Evolutionary conservation across 176 grass and related monocot genomes (phyloP).

Genomic region (Thalia dealbata): DNA sequence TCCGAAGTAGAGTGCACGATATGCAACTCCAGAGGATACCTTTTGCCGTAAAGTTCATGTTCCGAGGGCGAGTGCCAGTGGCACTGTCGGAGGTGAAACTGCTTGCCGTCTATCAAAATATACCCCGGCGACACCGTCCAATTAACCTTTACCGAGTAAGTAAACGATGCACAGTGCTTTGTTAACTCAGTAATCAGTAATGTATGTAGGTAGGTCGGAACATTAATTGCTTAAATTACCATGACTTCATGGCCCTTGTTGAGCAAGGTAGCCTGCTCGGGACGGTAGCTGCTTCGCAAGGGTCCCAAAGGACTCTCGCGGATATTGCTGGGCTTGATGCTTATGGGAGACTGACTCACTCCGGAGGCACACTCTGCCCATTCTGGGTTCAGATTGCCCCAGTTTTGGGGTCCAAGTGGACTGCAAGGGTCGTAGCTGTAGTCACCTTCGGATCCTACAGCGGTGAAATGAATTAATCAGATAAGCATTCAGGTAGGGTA

Average conservation of each 20-base stretch:
- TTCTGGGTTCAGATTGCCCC: neutral
- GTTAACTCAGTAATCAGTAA: too few species aligned
- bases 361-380: neutral
- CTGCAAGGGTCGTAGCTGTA: neutral
- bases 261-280: neutral
- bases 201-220: too few species aligned
- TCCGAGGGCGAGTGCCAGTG: constrained; percentile 19
- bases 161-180: too few species aligned
- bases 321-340: neutral
- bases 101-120: neutral
- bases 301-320: neutral
- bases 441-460: neutral
- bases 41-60: constrained; percentile 6
- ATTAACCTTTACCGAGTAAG: constrained; percentile 6
- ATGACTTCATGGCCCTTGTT: neutral
- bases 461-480: too few species aligned
- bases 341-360: neutral
- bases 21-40: constrained; percentile 21
- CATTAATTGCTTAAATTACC: too few species aligned
- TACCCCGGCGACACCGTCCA: neutral
- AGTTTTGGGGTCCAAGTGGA: neutral
- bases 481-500: too few species aligned
- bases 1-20: neutral
- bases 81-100: constrained; percentile 3
- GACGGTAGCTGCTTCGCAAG: neutral